phyloP scores from a whole-genome alignment of 192 early-diverging fungal species.

The Coemansia erecta region DNA sequence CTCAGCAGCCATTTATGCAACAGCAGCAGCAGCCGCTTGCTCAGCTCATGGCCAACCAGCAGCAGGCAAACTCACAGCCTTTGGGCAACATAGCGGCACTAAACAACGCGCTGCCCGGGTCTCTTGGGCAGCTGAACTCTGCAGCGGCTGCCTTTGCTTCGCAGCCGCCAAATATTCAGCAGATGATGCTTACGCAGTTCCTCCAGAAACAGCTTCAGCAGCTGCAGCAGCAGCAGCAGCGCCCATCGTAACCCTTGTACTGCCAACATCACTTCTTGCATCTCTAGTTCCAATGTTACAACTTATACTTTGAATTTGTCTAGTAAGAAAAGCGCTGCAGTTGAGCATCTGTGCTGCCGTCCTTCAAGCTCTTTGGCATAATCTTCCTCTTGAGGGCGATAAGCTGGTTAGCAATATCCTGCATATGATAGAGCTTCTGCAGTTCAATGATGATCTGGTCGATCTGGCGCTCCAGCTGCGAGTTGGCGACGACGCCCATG shows the following conservation, averaged over 20 bases:
- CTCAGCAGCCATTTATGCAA: slow-evolving; percentile 12
- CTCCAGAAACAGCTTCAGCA: slow-evolving; percentile 23
- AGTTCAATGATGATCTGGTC: slow-evolving; percentile 30
- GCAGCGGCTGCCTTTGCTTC: slow-evolving; percentile 17
- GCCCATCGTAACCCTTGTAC: slow-evolving; percentile 22
- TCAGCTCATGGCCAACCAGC: slow-evolving; percentile 24
- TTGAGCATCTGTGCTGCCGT: background rate
- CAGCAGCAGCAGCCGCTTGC: slow-evolving; percentile 19
- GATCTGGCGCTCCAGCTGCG: slow-evolving; percentile 23
- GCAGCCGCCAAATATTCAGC: slow-evolving; percentile 35
- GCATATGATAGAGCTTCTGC: slow-evolving; percentile 23
- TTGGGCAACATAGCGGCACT: slow-evolving; percentile 21
- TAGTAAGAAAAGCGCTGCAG: background rate
- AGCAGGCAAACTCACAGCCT: slow-evolving; percentile 16
- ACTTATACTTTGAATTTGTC: background rate
- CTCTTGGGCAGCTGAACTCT: slow-evolving; percentile 23
- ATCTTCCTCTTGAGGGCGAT: slow-evolving; percentile 16
- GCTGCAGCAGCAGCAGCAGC: slow-evolving; percentile 14
- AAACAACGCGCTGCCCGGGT: slow-evolving; percentile 23
- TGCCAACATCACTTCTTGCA: background rate
- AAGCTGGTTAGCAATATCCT: slow-evolving; percentile 11
- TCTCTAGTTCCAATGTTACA: background rate
- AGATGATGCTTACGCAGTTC: slow-evolving; percentile 23
- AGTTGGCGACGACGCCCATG: slow-evolving; percentile 18
- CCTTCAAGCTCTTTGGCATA: background rate